Evolutionary conservation across 2,329 filamentous ascomycete genomes (phyloP).

Genomic region (Emericellopsis atlantica): DNA sequence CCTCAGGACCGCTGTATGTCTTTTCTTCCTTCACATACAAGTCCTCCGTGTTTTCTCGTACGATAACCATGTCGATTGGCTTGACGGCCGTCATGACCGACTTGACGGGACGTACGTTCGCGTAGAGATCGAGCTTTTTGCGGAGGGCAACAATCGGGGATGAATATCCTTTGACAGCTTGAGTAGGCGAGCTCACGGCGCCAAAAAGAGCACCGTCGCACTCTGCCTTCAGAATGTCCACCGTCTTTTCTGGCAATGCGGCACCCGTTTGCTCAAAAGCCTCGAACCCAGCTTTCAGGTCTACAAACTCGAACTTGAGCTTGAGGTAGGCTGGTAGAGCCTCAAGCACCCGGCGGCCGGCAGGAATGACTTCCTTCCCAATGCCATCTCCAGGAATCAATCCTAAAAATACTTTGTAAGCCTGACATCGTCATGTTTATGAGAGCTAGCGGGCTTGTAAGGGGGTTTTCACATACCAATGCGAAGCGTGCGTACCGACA

Average conservation of each 20-base stretch:
- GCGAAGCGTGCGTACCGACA: no score
- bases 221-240: conserved; percentile 76
- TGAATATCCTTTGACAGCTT: conserved; percentile 86
- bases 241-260: conserved; percentile 81
- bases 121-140: conserved; percentile 89
- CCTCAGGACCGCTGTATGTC: conserved; percentile 61
- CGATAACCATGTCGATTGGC: conserved; percentile 92
- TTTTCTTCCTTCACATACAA: conserved; percentile 95
- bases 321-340: conserved; percentile 82
- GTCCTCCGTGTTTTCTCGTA: conserved; percentile 97
- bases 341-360: conserved; percentile 83
- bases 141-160: conserved; percentile 93
- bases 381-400: conserved; percentile 98
- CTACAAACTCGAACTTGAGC: conserved; percentile 86
- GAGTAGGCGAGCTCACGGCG: conserved; percentile 84
- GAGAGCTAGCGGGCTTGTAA: no score
- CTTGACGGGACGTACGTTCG: conserved; percentile 95
- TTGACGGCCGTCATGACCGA: conserved; percentile 51
- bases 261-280: conserved; percentile 83
- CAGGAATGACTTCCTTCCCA: conserved; percentile 94
- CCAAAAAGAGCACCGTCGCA: conserved; percentile 96
- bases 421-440: no score
- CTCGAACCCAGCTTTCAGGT: conserved; percentile 87
- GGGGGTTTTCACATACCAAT: no score
- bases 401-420: conserved; percentile 34